Evolutionary conservation across 495 filamentous ascomycete species (phyloP).

Genomic region (Lophiostoma macrostomum): DNA sequence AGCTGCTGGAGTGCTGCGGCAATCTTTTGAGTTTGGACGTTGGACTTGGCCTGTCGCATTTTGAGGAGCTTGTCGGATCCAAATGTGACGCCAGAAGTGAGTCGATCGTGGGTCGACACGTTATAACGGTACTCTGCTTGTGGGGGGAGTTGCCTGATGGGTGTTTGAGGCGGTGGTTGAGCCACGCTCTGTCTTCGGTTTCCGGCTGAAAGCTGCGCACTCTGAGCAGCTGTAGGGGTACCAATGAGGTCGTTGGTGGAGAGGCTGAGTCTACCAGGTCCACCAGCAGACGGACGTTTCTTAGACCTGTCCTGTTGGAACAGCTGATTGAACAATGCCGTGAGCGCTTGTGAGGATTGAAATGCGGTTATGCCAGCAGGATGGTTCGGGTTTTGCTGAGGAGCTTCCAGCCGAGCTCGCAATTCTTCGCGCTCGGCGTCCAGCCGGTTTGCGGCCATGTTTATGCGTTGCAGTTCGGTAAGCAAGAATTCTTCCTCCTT

Average conservation of each 20-base stretch:
- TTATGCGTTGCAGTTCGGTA: constrained; percentile 84
- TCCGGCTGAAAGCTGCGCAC: constrained; percentile 4
- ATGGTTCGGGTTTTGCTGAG: constrained; percentile 27
- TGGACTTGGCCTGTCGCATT: constrained; percentile 75
- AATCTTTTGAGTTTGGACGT: constrained; percentile 77
- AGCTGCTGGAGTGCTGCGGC: constrained; percentile 73
- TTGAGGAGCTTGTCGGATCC: constrained; percentile 80
- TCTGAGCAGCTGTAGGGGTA: constrained; percentile 22
- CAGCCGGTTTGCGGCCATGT: constrained; percentile 73
- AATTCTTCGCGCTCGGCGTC: constrained; percentile 85
- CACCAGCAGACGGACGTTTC: constrained; percentile 53
- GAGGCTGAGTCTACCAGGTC: constrained; percentile 24
- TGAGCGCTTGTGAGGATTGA: constrained; percentile 73
- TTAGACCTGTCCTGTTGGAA: constrained; percentile 77
- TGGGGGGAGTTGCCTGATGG: constrained; percentile 66
- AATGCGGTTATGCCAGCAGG: constrained; percentile 59
- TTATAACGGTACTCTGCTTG: constrained; percentile 77
- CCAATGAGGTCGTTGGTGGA: constrained; percentile 20
- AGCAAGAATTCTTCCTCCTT: constrained; percentile 87
- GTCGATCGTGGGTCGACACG: constrained; percentile 79
- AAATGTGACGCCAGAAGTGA: constrained; percentile 71
- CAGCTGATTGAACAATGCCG: constrained; percentile 75
- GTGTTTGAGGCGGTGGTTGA: constrained; percentile 37
- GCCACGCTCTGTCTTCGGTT: constrained; percentile 12
- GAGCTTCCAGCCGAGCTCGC: constrained; percentile 76